Percentiles rank a stretch among this genome's conserved stretches.
These are phyloP conservation scores for Claviceps sp. DNA, from an alignment of 2,329 filamentous ascomycete genomes.

Conservation along the genomic window DNA sequence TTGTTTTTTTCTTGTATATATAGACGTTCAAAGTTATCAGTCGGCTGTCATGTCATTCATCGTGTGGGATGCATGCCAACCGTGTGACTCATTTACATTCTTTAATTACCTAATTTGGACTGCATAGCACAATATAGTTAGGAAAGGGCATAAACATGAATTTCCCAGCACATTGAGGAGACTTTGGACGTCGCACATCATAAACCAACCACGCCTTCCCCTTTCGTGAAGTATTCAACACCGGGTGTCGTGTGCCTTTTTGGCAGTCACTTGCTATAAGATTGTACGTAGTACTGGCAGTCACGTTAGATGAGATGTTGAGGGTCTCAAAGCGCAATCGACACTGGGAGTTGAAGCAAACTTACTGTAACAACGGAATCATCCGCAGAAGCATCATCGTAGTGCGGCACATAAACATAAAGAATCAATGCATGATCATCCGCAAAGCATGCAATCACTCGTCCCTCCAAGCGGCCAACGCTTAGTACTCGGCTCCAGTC, in stretches of 20 bases:
- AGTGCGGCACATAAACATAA: slow-evolving; percentile 66
- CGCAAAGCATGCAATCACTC: slow-evolving; percentile 85
- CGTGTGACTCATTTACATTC: too few species aligned
- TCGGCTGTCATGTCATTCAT: not conserved
- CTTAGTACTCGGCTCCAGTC: slow-evolving; percentile 94
- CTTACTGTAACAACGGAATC: slow-evolving; percentile 66
- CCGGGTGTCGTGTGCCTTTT: not conserved
- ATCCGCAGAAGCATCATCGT: slow-evolving; percentile 50
- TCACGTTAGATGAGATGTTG: slow-evolving; percentile 11
- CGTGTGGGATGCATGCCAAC: too few species aligned
- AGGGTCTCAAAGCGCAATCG: not conserved
- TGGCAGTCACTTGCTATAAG: slow-evolving; percentile 20
- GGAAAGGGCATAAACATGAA: too few species aligned
- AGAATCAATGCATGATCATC: slow-evolving; percentile 69
- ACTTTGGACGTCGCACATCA: not conserved
- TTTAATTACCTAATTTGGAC: too few species aligned
- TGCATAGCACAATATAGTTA: too few species aligned
- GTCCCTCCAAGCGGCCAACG: slow-evolving; percentile 75
- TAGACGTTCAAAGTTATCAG: too few species aligned
- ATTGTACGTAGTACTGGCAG: slow-evolving; percentile 29
- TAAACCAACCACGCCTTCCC: not conserved
- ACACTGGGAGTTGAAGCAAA: slow-evolving; percentile 2
- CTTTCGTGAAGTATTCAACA: not conserved
- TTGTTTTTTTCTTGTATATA: too few species aligned
- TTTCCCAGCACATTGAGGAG: not conserved